Evolutionary conservation across 495 filamentous ascomycete species (phyloP).

Genomic region (Penicillium paradoxum): DNA sequence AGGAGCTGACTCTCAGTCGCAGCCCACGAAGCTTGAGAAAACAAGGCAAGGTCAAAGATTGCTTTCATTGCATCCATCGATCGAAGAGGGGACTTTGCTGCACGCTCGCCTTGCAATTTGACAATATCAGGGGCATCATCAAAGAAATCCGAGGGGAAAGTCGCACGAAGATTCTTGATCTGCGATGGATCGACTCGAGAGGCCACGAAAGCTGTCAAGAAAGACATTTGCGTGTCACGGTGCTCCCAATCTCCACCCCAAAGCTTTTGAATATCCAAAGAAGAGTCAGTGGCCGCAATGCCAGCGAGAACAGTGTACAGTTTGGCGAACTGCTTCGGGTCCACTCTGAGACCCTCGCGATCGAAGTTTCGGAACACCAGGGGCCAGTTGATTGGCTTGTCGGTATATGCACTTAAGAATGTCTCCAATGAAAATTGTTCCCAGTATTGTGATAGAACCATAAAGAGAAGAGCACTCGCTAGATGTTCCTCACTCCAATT

Average conservation of each 20-base stretch:
- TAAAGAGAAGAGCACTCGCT: slow-evolving; percentile 74
- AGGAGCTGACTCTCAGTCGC: slow-evolving; percentile 61
- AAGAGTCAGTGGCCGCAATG: slow-evolving; percentile 56
- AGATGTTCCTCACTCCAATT: slow-evolving; percentile 78
- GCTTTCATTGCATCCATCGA: slow-evolving; percentile 81
- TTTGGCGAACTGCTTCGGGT: slow-evolving; percentile 70
- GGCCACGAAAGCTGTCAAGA: slow-evolving; percentile 75
- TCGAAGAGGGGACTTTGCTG: slow-evolving; percentile 79
- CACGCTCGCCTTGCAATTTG: slow-evolving; percentile 63
- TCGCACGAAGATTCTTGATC: slow-evolving; percentile 71
- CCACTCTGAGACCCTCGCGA: slow-evolving; percentile 67
- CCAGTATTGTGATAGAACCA: slow-evolving; percentile 64
- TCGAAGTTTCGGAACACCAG: slow-evolving; percentile 79
- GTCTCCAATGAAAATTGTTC: slow-evolving; percentile 65
- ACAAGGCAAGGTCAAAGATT: slow-evolving; percentile 71
- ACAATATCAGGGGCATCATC: slow-evolving; percentile 64
- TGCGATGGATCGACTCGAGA: slow-evolving; percentile 75
- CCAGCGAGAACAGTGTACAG: slow-evolving; percentile 72
- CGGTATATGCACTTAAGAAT: slow-evolving; percentile 62
- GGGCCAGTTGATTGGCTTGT: slow-evolving; percentile 70
- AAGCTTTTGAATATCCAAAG: slow-evolving; percentile 71
- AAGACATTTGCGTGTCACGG: slow-evolving; percentile 80
- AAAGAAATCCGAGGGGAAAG: slow-evolving; percentile 75
- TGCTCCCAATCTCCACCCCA: slow-evolving; percentile 92
- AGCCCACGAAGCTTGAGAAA: slow-evolving; percentile 58